Conservation (phyloP, 768 basidiomycete genomes). For the Inosperma sp. region DNA sequence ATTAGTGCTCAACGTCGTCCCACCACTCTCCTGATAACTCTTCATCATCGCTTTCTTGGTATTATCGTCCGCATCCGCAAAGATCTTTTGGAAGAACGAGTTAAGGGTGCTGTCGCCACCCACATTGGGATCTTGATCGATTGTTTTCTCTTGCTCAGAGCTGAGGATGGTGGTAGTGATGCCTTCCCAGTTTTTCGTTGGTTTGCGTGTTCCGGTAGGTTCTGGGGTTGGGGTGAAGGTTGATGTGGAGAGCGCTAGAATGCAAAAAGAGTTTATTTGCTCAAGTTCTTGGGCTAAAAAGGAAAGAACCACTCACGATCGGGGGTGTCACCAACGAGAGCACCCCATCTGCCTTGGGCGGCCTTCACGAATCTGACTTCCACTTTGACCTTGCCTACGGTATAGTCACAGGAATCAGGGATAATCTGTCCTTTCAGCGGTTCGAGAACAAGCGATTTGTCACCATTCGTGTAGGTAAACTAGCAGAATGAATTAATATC, state of each 20-base stretch:
- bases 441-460: slow-evolving; percentile 64
- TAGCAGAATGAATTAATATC: slow-evolving; percentile 18
- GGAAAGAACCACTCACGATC: slow-evolving; percentile 51
- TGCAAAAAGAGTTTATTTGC: not conserved
- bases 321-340: slow-evolving; percentile 66
- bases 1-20: slow-evolving; percentile 92
- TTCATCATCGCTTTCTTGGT: slow-evolving; percentile 96
- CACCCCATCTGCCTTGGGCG: slow-evolving; percentile 66
- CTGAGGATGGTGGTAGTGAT: slow-evolving; percentile 65
- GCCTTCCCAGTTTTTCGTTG: slow-evolving; percentile 86
- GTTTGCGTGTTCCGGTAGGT: slow-evolving; percentile 36
- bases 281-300: slow-evolving; percentile 1
- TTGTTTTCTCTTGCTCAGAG: slow-evolving; percentile 62
- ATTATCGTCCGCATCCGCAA: slow-evolving; percentile 85
- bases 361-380: slow-evolving; percentile 77
- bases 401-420: slow-evolving; percentile 53
- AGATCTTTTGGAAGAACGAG: slow-evolving; percentile 88
- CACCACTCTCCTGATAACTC: slow-evolving; percentile 91
- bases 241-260: slow-evolving; percentile 25
- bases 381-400: slow-evolving; percentile 82
- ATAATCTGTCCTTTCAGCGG: slow-evolving; percentile 83
- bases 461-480: slow-evolving; percentile 63
- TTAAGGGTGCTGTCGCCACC: slow-evolving; percentile 87
- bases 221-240: slow-evolving; percentile 27
- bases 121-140: slow-evolving; percentile 81